Conservation (phyloP, 1,284 basidiomycete species). For the Pascua guehoae region DNA sequence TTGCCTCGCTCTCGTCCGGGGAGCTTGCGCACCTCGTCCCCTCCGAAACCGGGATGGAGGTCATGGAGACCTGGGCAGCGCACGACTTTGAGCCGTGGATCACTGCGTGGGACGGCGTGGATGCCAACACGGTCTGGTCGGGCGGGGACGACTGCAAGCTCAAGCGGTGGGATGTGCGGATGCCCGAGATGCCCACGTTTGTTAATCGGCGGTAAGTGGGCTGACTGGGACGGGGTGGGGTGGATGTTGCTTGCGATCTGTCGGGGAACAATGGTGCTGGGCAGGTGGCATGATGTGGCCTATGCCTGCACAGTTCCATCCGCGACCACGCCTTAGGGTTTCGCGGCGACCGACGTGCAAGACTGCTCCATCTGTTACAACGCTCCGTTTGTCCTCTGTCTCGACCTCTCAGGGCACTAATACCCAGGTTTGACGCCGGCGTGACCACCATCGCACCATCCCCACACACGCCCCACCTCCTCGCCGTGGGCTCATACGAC, state of each 20-base stretch:
- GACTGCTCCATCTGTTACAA: too few relatives aligned
- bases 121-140: conserved; percentile 72
- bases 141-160: conserved; percentile 90
- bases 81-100: conserved; percentile 97
- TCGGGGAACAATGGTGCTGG: too few relatives aligned
- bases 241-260: too few relatives aligned
- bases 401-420: too few relatives aligned
- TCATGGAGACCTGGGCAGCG: conserved; percentile 68
- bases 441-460: conserved; percentile 87
- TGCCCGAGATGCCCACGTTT: conserved; percentile 62
- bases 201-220: conserved; percentile 66
- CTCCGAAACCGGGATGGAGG: conserved; percentile 43
- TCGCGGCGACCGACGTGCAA: too few relatives aligned
- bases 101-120: conserved; percentile 82
- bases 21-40: conserved; percentile 61
- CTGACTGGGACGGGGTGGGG: too few relatives aligned
- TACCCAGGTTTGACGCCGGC: conserved; percentile 77
- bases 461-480: conserved; percentile 69
- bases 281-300: too few relatives aligned
- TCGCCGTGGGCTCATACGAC: conserved; percentile 95
- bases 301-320: too few relatives aligned
- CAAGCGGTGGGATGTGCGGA: conserved; percentile 87
- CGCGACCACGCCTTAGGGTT: too few relatives aligned
- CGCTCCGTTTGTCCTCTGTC: too few relatives aligned
- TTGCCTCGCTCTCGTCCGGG: conserved; percentile 77